phyloP scores from a whole-genome alignment of 441 rosid genomes.

The Pelargonium australe region DNA sequence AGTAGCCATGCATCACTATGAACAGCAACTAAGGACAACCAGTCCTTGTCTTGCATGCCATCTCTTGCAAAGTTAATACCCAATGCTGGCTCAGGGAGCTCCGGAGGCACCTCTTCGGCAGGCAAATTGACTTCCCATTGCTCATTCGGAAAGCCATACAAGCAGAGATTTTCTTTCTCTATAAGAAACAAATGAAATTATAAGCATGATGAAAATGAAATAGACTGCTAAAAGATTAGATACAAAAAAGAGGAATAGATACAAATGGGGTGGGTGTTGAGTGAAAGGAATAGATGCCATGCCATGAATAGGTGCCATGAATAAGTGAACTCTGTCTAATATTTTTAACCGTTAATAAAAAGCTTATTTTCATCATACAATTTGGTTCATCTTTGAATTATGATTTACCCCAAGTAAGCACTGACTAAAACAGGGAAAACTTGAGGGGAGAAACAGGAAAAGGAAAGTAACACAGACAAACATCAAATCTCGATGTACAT shows the following conservation, averaged over 20 bases:
- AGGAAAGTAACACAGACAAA: background rate
- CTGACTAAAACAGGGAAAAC: background rate
- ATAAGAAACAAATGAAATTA: background rate
- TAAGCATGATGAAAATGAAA: too few species aligned
- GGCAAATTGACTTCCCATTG: conserved; percentile 95
- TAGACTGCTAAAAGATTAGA: too few species aligned
- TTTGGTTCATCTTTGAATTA: too few species aligned
- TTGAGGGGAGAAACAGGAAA: background rate
- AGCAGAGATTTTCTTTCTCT: conserved; percentile 80
- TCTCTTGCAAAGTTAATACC: conserved; percentile 97
- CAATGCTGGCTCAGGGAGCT: conserved; percentile 92
- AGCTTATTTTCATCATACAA: too few species aligned
- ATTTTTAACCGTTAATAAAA: background rate
- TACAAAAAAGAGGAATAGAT: too few species aligned
- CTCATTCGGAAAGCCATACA: conserved; percentile 87
- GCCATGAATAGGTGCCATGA: too few species aligned
- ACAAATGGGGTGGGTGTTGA: too few species aligned
- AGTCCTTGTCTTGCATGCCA: conserved; percentile 92
- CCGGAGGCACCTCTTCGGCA: conserved; percentile 95
- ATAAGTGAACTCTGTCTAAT: too few species aligned
- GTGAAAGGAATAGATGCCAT: too few species aligned
- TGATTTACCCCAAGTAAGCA: too few species aligned
- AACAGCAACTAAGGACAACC: conserved; percentile 89
- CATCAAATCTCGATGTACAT: background rate
- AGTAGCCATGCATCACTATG: conserved; percentile 98